phyloP scores from a whole-genome alignment of 2,329 filamentous ascomycete species.

The Sclerotinia spermophila region DNA sequence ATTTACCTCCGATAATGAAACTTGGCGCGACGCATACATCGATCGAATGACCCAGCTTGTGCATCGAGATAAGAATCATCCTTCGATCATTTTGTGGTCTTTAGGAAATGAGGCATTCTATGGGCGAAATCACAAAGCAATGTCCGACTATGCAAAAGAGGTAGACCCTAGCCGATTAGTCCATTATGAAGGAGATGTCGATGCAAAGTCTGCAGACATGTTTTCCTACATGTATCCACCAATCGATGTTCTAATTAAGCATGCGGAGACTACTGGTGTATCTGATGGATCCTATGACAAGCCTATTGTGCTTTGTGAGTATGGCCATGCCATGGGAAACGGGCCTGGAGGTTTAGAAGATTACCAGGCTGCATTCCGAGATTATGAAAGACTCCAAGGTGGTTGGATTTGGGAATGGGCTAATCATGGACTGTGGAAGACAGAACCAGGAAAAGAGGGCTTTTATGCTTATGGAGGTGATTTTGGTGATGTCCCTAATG shows the following conservation, averaged over 20 bases:
- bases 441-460: slow-evolving; percentile 39
- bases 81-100: slow-evolving; percentile 70
- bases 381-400: slow-evolving; percentile 37
- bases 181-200: slow-evolving; percentile 54
- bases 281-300: slow-evolving; percentile 45
- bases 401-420: slow-evolving; percentile 61
- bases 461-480: slow-evolving; percentile 61
- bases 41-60: slow-evolving; percentile 64
- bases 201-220: slow-evolving; percentile 51
- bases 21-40: slow-evolving; percentile 61
- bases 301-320: slow-evolving; percentile 58
- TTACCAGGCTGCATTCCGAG: slow-evolving; percentile 58
- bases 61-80: slow-evolving; percentile 66
- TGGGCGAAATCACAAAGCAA: slow-evolving; percentile 62
- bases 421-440: slow-evolving; percentile 53
- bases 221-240: slow-evolving; percentile 55
- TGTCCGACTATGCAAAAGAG: slow-evolving; percentile 56
- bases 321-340: slow-evolving; percentile 68
- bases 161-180: slow-evolving; percentile 50
- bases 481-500: slow-evolving; percentile 58
- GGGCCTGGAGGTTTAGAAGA: slow-evolving; percentile 67
- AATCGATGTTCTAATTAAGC: slow-evolving; percentile 41
- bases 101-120: slow-evolving; percentile 73
- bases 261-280: slow-evolving; percentile 42
- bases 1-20: slow-evolving; percentile 58